phyloP scores from a whole-genome alignment of 2,329 filamentous ascomycete species.

The Arthrinium phaeospermum region DNA sequence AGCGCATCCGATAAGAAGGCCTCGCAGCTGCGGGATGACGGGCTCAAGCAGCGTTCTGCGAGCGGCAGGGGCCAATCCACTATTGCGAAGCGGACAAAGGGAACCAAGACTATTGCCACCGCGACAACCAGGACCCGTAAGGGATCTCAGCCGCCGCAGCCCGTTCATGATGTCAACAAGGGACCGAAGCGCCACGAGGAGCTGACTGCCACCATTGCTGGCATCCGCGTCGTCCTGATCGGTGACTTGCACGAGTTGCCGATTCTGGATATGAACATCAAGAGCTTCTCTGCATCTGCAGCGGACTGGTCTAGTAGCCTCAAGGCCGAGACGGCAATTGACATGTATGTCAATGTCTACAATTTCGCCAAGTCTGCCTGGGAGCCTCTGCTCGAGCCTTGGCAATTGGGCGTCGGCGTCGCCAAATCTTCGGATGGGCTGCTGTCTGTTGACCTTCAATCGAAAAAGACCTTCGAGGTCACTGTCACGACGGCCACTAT shows the following conservation, averaged over 20 bases:
- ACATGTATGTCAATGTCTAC: conserved; percentile 95
- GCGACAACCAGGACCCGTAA: conserved; percentile 34
- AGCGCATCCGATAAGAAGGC: conserved; percentile 60
- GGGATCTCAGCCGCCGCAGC: conserved; percentile 32
- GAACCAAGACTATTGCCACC: conserved; percentile 43
- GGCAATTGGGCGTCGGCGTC: conserved; percentile 91
- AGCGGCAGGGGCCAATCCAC: conserved; percentile 61
- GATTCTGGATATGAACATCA: conserved; percentile 91
- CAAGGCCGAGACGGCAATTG: conserved; percentile 86
- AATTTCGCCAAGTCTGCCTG: conserved; percentile 99
- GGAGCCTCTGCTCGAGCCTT: conserved; percentile 96
- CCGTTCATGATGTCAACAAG: conserved; percentile 41
- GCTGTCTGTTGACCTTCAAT: conserved; percentile 83
- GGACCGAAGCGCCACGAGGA: conserved; percentile 65
- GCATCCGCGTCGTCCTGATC: conserved; percentile 90
- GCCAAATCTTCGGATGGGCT: conserved; percentile 77
- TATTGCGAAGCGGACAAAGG: conserved; percentile 48
- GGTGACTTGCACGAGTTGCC: conserved; percentile 95
- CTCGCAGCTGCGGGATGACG: conserved; percentile 56
- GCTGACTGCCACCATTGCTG: conserved; percentile 83
- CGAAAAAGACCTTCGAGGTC: conserved; percentile 88
- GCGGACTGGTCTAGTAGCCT: conserved; percentile 90
- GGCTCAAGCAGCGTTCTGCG: conserved; percentile 60
- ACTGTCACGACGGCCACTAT: conserved; percentile 94
- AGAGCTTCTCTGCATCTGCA: conserved; percentile 83